phyloP scores from a whole-genome alignment of 1,284 basidiomycete genomes.

The Leccinum colubrinum region DNA sequence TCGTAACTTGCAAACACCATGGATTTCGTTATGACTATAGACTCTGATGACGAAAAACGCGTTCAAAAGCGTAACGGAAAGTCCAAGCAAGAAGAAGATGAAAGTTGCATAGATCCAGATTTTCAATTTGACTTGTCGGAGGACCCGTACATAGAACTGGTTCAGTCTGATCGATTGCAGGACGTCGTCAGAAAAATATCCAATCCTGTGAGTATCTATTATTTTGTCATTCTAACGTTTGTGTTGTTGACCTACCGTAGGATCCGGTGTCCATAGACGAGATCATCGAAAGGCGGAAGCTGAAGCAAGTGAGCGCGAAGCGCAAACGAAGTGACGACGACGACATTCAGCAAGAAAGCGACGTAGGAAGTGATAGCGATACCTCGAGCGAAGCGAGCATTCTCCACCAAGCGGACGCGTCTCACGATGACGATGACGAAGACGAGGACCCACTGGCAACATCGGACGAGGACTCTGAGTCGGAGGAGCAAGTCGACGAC shows the following conservation, averaged over 20 bases:
- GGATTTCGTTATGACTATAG: constrained; percentile 81
- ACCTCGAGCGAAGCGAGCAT: constrained; percentile 34
- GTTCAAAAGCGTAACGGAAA: constrained; percentile 20
- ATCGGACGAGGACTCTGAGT: constrained; percentile 34
- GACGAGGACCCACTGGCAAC: constrained; percentile 45
- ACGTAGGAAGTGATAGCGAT: constrained; percentile 35
- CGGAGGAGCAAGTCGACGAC: constrained; percentile 18
- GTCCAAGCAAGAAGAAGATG: constrained; percentile 39
- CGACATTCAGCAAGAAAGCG: constrained; percentile 37
- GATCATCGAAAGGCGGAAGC: constrained; percentile 75
- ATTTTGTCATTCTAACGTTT: background rate
- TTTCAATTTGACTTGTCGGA: constrained; percentile 82
- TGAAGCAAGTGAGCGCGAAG: constrained; percentile 46
- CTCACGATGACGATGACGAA: constrained; percentile 29
- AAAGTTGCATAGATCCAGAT: constrained; percentile 71
- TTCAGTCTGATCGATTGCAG: constrained; percentile 40
- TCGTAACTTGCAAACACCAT: constrained; percentile 9
- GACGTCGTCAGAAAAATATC: constrained; percentile 63
- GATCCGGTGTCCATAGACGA: constrained; percentile 87
- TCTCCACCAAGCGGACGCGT: constrained; percentile 36
- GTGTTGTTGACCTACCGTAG: constrained; percentile 37
- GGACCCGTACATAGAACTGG: constrained; percentile 61
- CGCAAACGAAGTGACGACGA: constrained; percentile 52
- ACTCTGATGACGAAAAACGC: constrained; percentile 68
- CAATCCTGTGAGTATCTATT: constrained; percentile 54